A percentile compares a stretch with the other conserved stretches of the same genome.
Conservation (phyloP, 2,329 filamentous ascomycete genomes). For the Colletotrichum trifolii region DNA sequence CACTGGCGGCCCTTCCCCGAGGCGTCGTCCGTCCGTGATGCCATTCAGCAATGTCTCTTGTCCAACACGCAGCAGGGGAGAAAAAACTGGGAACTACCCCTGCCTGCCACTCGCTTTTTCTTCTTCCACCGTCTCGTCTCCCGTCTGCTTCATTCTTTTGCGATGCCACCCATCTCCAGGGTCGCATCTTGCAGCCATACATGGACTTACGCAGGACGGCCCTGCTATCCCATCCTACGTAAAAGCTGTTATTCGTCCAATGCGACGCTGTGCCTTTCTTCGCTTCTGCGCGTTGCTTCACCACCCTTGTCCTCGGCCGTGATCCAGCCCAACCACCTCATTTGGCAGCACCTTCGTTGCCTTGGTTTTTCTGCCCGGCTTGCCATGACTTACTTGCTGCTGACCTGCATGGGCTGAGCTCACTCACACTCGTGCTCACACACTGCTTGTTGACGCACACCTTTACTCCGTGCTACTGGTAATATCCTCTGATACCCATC, state of each 20-base stretch:
- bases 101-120: constrained; percentile 18
- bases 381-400: constrained; percentile 1
- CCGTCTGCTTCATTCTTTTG: background rate
- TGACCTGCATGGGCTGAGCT: background rate
- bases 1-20: no score
- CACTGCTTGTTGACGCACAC: background rate
- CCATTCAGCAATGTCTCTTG: background rate
- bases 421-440: background rate
- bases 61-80: background rate
- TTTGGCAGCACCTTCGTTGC: constrained; percentile 13
- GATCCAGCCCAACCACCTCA: constrained; percentile 31
- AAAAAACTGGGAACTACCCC: constrained; percentile 40
- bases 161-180: constrained; percentile 20
- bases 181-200: constrained; percentile 18
- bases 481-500: no score
- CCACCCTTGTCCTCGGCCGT: constrained; percentile 17
- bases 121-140: background rate
- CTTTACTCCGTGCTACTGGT: no score
- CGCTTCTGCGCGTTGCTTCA: constrained; percentile 12
- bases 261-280: constrained; percentile 22
- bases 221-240: background rate
- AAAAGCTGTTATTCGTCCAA: background rate
- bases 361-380: constrained; percentile 12
- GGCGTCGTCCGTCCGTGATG: no score
- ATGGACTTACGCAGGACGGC: no score